Base-by-base conservation (phyloP, 208 protist species). In the Phytomonas francai region DNA sequence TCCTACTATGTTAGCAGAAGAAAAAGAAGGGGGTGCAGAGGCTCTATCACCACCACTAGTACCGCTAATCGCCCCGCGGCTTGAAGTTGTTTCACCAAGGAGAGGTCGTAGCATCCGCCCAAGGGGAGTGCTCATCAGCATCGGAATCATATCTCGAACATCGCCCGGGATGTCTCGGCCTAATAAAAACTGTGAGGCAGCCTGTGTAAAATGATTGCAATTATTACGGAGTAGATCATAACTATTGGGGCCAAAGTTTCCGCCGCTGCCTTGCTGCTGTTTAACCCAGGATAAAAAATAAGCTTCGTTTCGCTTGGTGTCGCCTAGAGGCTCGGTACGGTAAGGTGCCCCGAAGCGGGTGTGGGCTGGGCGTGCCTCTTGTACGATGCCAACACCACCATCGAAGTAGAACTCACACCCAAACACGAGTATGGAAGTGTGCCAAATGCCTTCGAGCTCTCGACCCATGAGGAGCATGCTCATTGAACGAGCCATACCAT, bases 141-240 rank as follows among this genome's bases (percentile, higher is more conserved):
- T 72, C 0, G 80, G 78, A 56, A 94, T 87, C 81, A 96, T 91
- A 34, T 88, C 74, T 3, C 80, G 69, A 12, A 97, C 80, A 70
- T 95, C 87, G 36, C 65, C 68, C 1, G 78, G 78, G 68, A 93
- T 94, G 71, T 84, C 75, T 16, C 67, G 61, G 8, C 62, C 59
- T 2, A 94, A 63, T n/a, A 97, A 66, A 78, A 93, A 97, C 28
- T 79, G 70, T 8, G 71, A 69, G 19, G 87, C 85, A 28, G 77
- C 88, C 31, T 97, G 85, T 3, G 95, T 91, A 62, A 97, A 98
- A 78, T 97, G 85, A 76, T 98, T 98, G 79, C 95, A 98, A 83
- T 98, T 98, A 67, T 94, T 85, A 19, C 89, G 58, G 5, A 98
- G 63, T 16, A 98, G 66, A 74, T 89, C 77, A 71, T 98, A 98